These are phyloP conservation scores for Stevia rebaudiana DNA, from an alignment of 140 eudicot genomes.

Conservation along the genomic window DNA sequence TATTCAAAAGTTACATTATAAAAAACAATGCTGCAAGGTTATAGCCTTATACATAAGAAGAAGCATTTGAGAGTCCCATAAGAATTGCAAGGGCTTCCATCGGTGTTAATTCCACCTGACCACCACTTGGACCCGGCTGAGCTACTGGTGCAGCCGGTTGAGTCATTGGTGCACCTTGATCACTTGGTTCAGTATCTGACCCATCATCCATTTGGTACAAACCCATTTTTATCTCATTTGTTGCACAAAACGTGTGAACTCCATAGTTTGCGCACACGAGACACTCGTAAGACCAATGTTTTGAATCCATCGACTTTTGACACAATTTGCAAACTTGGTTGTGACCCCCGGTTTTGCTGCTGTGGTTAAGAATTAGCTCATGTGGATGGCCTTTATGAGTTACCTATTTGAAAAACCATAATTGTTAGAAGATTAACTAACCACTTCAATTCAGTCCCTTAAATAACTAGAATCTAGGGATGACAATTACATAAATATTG, in stretches of 20 bases:
- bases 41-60: slow-evolving; percentile 20
- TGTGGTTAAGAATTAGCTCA: slow-evolving; percentile 30
- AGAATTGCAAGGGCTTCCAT: slow-evolving; percentile 31
- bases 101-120: slow-evolving; percentile 32
- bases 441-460: not conserved
- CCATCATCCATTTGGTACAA: slow-evolving; percentile 41
- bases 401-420: slow-evolving; percentile 21
- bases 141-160: slow-evolving; percentile 15
- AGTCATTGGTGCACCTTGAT: slow-evolving; percentile 1
- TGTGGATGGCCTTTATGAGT: slow-evolving; percentile 50
- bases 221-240: slow-evolving; percentile 48
- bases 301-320: slow-evolving; percentile 31
- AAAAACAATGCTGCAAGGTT: not conserved
- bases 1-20: not conserved
- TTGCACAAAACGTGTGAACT: slow-evolving; percentile 54
- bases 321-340: slow-evolving; percentile 43
- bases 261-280: slow-evolving; percentile 35
- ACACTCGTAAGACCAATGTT: slow-evolving; percentile 51
- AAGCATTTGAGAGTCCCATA: slow-evolving; percentile 30
- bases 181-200: slow-evolving; percentile 12
- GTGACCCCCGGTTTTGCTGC: not conserved
- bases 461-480: not conserved
- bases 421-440: not conserved
- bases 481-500: not conserved
- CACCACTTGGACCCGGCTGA: slow-evolving; percentile 19